Evolutionary conservation across 805 yeast genomes (phyloP), one percentile per base, ranked within the genome.

Genomic region (Metschnikowia lunata): DNA sequence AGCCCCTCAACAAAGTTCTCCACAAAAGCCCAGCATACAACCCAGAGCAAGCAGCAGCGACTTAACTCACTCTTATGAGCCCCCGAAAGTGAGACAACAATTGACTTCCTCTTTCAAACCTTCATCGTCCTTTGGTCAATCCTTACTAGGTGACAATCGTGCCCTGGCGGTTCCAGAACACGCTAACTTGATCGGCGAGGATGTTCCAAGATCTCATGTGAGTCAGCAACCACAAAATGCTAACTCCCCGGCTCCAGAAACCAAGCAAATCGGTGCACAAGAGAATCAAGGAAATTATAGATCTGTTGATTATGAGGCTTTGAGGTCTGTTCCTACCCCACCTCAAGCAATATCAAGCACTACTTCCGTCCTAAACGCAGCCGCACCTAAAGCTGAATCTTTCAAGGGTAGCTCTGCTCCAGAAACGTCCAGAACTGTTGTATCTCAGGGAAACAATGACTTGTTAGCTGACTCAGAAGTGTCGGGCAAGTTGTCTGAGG

Each of bases 101-200:
- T 55, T 69, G 58, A 50, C 71, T 49, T 58, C 62, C 52, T 57
- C 75, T 47, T 91, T 90, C 66, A 84, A 79, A 42, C 97, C 97
- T 30, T 75, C 89, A 13, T 88, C 97, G 0, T 66, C 76, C 9
- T 91, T 90, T 71, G 98, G 98, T 29, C 96, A 85, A 65, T 75
- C 76, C 30, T 72, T 90, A 42, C 57, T 74, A 42, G 56, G 60
- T 7, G 61, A 64, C 36, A 62, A 59, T 33, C 51, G 47, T 8
- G 36, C 46, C 18, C 33, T 36, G 48, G 2, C 51, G 53, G 26
- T 46, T 8, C 60, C 23, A 14, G 41, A 40, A 11, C 38, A 33
- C 6, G 15, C 40, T 11, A 47, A 61, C 42, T 60, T 69, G 36
- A 53, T 69, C 39, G 68, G 67, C 5, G 72, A 64, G 8, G 74